Evolutionary conservation across 352 stramenopile genomes (phyloP), one percentile per base, ranked within the genome.

Genomic region (Salisapilia sapeloensis): DNA sequence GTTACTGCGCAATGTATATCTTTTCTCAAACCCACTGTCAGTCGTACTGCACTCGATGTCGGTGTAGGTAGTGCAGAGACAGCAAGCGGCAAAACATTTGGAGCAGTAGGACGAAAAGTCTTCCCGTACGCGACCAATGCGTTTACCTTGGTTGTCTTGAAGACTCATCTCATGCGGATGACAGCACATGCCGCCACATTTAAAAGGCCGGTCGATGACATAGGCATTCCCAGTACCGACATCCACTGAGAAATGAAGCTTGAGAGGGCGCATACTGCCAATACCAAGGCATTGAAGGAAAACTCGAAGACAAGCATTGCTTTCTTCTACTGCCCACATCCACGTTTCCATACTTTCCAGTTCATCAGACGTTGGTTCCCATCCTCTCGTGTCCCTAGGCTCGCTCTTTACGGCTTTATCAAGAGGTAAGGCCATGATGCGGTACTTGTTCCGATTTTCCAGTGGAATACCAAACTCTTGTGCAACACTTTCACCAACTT

Each of bases 11-110:
- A 81, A 25, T 18, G 48, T 47, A 42, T 72, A 79, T 24, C 44
- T 44, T 29, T 55, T 74, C 41, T 72, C 57, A 36, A 63, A 77
- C 4, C 54, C 39, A 14, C 59, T 60, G 24, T 71, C 61, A 4
- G 59, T 51, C 15, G 62, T 37, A 13, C 50, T 51, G 18, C 56
- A 50, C n/a, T 77, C 54, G 31, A 81, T 70, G 32, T 72, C 52
- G 11, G 56, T 69, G 54, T 77, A 81, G n/a, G 43, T 56, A n/a
- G 62, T 78, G 26, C 48, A 57, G 13, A 75, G 46, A 29, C 62
- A 82, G 38, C 57, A 76, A 1, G 35, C 25, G 1, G 60, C 40
- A 16, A 47, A 50, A 45, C 51, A 75, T 25, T 46, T 48, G 18
- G 35, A 41, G 6, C 69, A 41, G 25, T 77, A 74, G 7, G 61